Evolutionary conservation across 257 asterid species (phyloP), one percentile per base, ranked within the genome.

Genomic region (Capsicum pubescens): DNA sequence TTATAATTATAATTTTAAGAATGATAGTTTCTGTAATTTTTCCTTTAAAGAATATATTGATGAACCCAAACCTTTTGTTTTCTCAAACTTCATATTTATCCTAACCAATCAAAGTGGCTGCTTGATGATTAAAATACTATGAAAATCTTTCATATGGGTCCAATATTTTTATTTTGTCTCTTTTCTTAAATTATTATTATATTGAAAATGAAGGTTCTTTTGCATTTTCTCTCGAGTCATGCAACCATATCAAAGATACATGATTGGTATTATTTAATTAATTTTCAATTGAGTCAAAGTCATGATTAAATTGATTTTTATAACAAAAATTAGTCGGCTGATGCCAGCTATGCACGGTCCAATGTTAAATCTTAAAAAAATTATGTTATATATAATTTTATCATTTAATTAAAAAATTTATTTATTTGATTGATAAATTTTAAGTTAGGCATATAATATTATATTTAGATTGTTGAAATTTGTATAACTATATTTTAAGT

Each of bases 151-250:
- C 6, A 13, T 13, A 26, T 52, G 63, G 81, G 81, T 76, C 81
- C 81, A 21, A 13, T 4, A 76, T 77, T 54, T 21, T 54, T 26
- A 77, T 77, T 77, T 77, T 77, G 81, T 77, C 63, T 77, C 81
- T 77, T 54, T 54, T 54, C 81, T 77, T 77, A 26, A 26, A 26
- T 26, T 26, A 26, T 26, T 64, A 64, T 14, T 44, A 44, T 26
- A 26, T 76, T 50, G 8, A 26, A 52, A 76, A 50, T 7, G 14
- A 4, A 2, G 12, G 19, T 26, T 76, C 52, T 14, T 52, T 76
- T 76, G 26, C 14, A 52, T 7, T 52, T 76, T 76, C 63, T 74
- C 61, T 52, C 7, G 63, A 76, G 61, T 7, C 81, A 13, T 50
- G 10, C 12, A 50, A 76, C 21, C 61, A 76, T 19, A 74, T 74